Evolutionary conservation across 1,284 basidiomycete genomes (phyloP), one percentile per base, ranked within the genome.

Genomic region (Ganoderma resinaceum): DNA sequence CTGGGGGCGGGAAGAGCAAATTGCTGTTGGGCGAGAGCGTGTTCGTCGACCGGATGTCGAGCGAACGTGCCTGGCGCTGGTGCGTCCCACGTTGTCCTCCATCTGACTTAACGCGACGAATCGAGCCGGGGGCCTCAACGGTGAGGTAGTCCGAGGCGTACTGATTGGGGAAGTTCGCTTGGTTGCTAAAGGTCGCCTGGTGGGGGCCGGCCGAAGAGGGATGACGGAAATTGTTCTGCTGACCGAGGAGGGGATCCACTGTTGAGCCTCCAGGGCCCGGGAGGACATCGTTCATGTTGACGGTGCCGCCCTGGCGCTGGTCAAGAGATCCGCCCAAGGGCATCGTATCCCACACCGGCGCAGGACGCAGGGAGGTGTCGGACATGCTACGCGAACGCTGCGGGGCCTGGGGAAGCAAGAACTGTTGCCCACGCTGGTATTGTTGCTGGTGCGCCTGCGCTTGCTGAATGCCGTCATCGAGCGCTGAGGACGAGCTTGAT

Each of bases 291-390:
- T 81, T 81, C 79, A 87, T 83, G 77, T 81, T 84, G 67, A 87
- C 82, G 31, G 84, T 83, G 31, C 77, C 77, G 31, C 69, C 69
- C 31, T 75, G 68, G 33, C 73, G 78, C 43, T 77, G 77, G 68
- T 82, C 76, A 12, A 35, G 14, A 31, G 52, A 55, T 76, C 72
- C 77, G 75, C 78, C 76, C 80, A 68, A 80, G 73, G 77, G 77
- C 66, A 79, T 73, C 49, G 80, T 74, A 60, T 85, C 83, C 87
- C 89, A 91, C 38, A 83, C 78, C 0, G 84, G 85, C 8, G 69
- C 62, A n/a, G 86, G 85, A 71, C 85, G 87, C 61, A 84, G 81
- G 46, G 87, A 83, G 0, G 88, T 87, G 68, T 91, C 90, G 3
- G 88, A 89, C 73, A 90, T 87, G 76, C 87, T 89, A 59, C 90